A percentile compares a stretch with the other conserved stretches of the same genome.
These are phyloP conservation scores for Aspergillus neoniger DNA, from an alignment of 2,329 filamentous ascomycete genomes.

Conservation along the genomic window DNA sequence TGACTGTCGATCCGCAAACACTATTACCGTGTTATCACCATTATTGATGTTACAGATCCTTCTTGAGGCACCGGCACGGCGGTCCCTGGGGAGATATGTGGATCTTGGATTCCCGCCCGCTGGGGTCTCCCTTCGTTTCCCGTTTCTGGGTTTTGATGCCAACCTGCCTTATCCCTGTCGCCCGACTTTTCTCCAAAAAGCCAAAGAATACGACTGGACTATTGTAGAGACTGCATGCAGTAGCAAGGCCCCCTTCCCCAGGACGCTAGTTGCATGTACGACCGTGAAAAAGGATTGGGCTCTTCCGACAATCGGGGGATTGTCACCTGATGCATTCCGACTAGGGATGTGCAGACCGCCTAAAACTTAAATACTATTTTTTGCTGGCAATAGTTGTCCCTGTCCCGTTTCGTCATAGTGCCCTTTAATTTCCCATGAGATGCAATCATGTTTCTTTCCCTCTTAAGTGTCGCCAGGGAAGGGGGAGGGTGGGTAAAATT, in stretches of 20 bases:
- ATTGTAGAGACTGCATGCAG: constrained; percentile 3
- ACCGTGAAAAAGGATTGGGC: background rate
- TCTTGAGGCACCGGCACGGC: constrained; percentile 25
- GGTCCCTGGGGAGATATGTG: constrained; percentile 32
- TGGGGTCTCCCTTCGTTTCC: constrained; percentile 23
- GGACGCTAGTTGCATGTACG: constrained; percentile 1
- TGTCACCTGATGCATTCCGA: constrained; percentile 14
- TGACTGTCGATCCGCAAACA: constrained; percentile 11
- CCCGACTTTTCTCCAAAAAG: background rate
- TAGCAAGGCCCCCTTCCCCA: background rate
- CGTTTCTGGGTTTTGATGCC: constrained; percentile 7
- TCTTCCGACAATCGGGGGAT: constrained; percentile 10
- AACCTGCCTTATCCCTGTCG: constrained; percentile 21
- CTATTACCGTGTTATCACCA: constrained; percentile 9
- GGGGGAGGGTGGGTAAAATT: background rate
- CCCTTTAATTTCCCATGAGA: background rate
- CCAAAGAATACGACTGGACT: background rate
- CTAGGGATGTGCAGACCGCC: constrained; percentile 2
- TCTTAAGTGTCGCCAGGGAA: background rate
- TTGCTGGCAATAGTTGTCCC: background rate
- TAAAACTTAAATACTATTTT: constrained; percentile 4
- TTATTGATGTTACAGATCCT: constrained; percentile 18
- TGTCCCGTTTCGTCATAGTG: background rate
- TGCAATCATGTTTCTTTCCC: background rate
- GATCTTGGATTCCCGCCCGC: constrained; percentile 24